Base-by-base conservation (phyloP, 1,284 basidiomycete genomes). In the Coniferiporia weirii region DNA sequence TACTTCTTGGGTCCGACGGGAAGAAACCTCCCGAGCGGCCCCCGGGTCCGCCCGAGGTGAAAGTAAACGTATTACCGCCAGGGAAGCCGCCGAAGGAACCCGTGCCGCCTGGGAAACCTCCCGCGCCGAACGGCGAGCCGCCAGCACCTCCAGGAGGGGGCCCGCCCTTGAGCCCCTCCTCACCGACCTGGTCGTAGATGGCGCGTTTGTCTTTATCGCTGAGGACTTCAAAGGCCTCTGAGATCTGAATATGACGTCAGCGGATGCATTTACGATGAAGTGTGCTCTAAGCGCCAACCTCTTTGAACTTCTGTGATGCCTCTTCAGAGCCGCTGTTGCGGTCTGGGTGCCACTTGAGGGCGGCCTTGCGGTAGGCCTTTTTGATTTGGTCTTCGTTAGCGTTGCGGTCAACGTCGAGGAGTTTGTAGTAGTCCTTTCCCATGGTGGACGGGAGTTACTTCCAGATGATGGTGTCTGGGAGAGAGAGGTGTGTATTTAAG, bases 201-300 rank as follows among this genome's bases (percentile, higher is more conserved):
- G 92, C 79, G 51, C 93, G 88, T 74, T 98, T 99, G 72, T 98
- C 83, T 75, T 89, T 87, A 74, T 98, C 95, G 56, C 84, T 92
- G 55, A 98, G 83, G 51, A 98, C 96, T 72, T 99, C 96, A 68
- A 96, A 98, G 0, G 96, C 96, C 77, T 99, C 96, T 22, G 92
- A 92, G 60, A 97, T 83, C 90, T 93, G 56, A n/a, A 17, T 6
- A 51, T 59, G 1, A 10, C 15, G 38, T 15, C 38, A 40, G n/a
- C 40, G 54, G 13, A 22, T 12, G 32, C 52, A 15, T 17, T 19
- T 8, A 40, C n/a, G 6, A 48, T 43, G 35, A 43, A 40, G 2
- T 43, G 57, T 36, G 60, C 53, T 7, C 2, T 12, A 38, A 2
- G 38, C 1, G 66, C 78, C 61, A 47, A 90, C 90, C 81, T 97